Conservation (phyloP, 208 protist species). For the Ichthyophonus hoferi region DNA sequence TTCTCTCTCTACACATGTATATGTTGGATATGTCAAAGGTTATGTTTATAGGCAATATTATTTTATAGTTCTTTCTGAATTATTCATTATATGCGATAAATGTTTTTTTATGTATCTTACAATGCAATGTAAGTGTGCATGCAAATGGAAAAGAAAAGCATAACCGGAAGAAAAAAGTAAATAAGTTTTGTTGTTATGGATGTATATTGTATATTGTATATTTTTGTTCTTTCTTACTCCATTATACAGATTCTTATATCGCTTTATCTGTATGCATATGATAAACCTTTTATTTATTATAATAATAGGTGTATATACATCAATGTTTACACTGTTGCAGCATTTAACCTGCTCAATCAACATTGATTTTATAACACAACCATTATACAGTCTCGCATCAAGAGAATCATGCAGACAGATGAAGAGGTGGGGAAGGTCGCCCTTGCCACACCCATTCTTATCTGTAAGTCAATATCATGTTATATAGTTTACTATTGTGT, state of each 20-base stretch:
- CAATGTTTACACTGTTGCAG: background rate
- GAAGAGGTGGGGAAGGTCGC: conserved; percentile 58
- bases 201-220: background rate
- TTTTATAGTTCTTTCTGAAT: too few relatives aligned
- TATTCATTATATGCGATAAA: too few relatives aligned
- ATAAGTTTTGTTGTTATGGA: background rate
- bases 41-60: background rate
- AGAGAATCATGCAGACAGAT: conserved; percentile 58
- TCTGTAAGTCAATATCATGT: conserved; percentile 42
- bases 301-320: too few relatives aligned
- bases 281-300: background rate
- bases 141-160: too few relatives aligned
- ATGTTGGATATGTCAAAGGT: background rate
- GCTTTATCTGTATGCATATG: background rate
- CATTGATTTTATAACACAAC: background rate
- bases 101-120: too few relatives aligned
- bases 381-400: conserved; percentile 45
- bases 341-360: background rate
- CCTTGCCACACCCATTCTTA: conserved; percentile 35
- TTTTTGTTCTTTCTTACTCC: background rate
- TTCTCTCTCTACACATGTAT: too few relatives aligned
- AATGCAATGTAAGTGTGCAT: background rate
- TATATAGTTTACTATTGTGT: too few relatives aligned
- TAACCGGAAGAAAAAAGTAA: too few relatives aligned
- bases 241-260: background rate